Evolutionary conservation across 2,329 filamentous ascomycete genomes (phyloP).

Genomic region (Rhinocladiella mackenziei): DNA sequence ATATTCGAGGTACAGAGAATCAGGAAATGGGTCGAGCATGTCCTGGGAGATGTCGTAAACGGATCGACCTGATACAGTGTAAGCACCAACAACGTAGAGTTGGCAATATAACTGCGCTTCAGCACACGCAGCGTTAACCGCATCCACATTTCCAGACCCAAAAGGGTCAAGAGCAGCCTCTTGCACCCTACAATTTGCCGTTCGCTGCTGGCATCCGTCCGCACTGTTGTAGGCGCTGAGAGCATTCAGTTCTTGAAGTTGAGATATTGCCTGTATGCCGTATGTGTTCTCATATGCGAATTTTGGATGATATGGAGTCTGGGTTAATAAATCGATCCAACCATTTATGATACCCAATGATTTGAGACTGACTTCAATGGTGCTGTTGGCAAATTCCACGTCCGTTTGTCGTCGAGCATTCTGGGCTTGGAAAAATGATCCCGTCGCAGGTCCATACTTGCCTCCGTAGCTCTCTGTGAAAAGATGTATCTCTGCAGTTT

Average conservation of each 20-base stretch:
- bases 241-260: slow-evolving; percentile 29
- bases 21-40: slow-evolving; percentile 55
- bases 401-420: slow-evolving; percentile 56
- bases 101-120: slow-evolving; percentile 33
- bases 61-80: slow-evolving; percentile 33
- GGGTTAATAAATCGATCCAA: slow-evolving; percentile 61
- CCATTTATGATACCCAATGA: slow-evolving; percentile 69
- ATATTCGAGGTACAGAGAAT: slow-evolving; percentile 54
- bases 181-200: slow-evolving; percentile 26
- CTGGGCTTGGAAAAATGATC: slow-evolving; percentile 56
- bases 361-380: slow-evolving; percentile 38
- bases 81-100: slow-evolving; percentile 38
- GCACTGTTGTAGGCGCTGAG: slow-evolving; percentile 27
- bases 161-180: slow-evolving; percentile 26
- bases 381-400: slow-evolving; percentile 37
- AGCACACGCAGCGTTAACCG: slow-evolving; percentile 30
- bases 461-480: slow-evolving; percentile 69
- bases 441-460: slow-evolving; percentile 64
- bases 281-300: slow-evolving; percentile 52
- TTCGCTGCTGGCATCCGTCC: slow-evolving; percentile 29
- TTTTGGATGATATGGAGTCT: slow-evolving; percentile 43
- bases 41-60: slow-evolving; percentile 59
- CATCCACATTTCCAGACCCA: slow-evolving; percentile 24
- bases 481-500: slow-evolving; percentile 55
- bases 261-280: slow-evolving; percentile 53